Percentiles rank a stretch among this genome's conserved stretches.
phyloP scores from a whole-genome alignment of 257 asterid genomes.

The Marsdenia floribunda region DNA sequence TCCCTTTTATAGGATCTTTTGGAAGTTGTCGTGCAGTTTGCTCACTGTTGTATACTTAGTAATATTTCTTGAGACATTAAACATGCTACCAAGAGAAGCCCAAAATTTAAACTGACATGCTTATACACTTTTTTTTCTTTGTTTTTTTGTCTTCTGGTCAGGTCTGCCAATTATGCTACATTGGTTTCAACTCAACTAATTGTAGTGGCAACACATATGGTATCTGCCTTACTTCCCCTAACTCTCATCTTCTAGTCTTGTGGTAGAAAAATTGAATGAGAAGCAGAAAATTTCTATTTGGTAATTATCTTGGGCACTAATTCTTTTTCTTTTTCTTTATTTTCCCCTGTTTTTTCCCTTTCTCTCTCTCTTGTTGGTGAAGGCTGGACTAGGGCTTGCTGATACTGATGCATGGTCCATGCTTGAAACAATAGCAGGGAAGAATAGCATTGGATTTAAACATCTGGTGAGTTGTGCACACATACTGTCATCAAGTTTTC shows the following conservation, averaged over 20 bases:
- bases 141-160: conserved; percentile 27
- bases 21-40: neutral
- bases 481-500: neutral
- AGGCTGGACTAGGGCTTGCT: conserved; percentile 94
- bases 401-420: conserved; percentile 91
- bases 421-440: conserved; percentile 94
- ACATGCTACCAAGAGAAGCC: neutral
- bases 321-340: conserved; percentile 14
- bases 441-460: conserved; percentile 85
- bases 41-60: neutral
- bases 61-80: neutral
- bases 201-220: conserved; percentile 86
- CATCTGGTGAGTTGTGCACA: conserved; percentile 65
- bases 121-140: neutral
- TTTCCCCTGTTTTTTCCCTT: neutral
- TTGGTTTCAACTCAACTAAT: conserved; percentile 85
- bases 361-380: conserved; percentile 24
- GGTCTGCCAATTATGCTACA: conserved; percentile 92
- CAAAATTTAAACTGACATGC: neutral
- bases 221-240: conserved; percentile 25
- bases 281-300: conserved; percentile 2
- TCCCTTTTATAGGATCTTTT: neutral
- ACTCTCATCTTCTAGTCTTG: neutral
- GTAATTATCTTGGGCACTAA: conserved; percentile 11
- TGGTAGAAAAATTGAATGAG: neutral